Conservation (phyloP, 768 basidiomycete genomes). For the Lactarius sanguifluus region DNA sequence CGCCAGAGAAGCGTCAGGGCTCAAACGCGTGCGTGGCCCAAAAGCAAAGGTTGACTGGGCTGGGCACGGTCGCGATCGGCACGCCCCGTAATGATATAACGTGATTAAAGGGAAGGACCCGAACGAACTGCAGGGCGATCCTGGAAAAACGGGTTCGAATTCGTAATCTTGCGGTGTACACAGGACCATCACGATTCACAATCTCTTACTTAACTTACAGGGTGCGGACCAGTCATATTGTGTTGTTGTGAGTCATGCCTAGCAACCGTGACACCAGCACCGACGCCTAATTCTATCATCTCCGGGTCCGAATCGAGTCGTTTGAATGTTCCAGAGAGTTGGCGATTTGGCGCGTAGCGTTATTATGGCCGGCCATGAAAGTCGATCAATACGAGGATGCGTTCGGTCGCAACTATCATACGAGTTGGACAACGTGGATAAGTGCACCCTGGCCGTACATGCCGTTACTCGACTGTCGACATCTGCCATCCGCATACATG, state of each 20-base stretch:
- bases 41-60: background rate
- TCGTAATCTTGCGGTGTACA: background rate
- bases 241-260: constrained; percentile 5
- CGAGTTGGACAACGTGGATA: background rate
- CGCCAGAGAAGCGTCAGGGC: constrained; percentile 3
- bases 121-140: constrained; percentile 15
- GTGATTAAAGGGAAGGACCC: background rate
- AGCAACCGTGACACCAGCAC: background rate
- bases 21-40: constrained; percentile 5
- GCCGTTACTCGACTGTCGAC: background rate
- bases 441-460: background rate
- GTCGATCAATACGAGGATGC: background rate
- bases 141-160: constrained; percentile 13
- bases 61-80: background rate
- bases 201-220: background rate
- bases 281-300: background rate
- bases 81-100: constrained; percentile 2
- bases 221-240: background rate
- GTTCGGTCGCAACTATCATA: background rate
- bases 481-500: background rate
- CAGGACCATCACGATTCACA: background rate
- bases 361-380: background rate
- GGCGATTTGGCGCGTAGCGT: background rate
- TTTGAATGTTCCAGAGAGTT: background rate
- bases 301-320: background rate